Conservation (phyloP, 2,329 filamentous ascomycete species). For the Aspergillus ochraceoroseus region DNA sequence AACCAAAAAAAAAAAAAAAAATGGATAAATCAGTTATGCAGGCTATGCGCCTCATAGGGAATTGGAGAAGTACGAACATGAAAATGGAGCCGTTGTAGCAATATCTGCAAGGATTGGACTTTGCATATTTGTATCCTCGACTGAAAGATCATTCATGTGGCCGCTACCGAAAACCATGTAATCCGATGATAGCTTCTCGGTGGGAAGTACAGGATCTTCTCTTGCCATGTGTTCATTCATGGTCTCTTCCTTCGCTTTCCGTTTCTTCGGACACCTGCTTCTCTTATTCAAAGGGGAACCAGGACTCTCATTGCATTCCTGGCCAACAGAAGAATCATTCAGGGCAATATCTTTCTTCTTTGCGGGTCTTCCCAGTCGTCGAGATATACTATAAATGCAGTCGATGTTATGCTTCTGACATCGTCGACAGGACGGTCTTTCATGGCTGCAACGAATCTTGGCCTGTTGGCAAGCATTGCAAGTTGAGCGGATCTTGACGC, state of each 20-base stretch:
- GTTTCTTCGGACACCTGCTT: constrained; percentile 13
- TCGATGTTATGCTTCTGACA: constrained; percentile 35
- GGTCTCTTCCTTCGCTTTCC: constrained; percentile 12
- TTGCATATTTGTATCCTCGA: constrained; percentile 12
- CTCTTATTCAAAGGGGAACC: constrained; percentile 10
- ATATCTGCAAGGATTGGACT: constrained; percentile 14
- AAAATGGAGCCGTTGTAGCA: constrained; percentile 9
- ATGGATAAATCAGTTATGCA: not conserved
- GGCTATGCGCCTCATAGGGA: not conserved
- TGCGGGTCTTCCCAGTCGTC: constrained; percentile 33
- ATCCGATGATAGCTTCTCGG: constrained; percentile 7
- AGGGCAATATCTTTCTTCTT: constrained; percentile 26
- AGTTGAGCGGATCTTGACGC: constrained; percentile 36
- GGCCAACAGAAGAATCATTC: not conserved
- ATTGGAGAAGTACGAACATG: constrained; percentile 10
- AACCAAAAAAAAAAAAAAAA: no score
- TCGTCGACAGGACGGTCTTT: constrained; percentile 33
- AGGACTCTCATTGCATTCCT: not conserved
- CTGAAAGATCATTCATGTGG: constrained; percentile 10
- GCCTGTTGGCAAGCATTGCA: constrained; percentile 40
- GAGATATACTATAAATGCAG: constrained; percentile 37
- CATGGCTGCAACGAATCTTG: constrained; percentile 38
- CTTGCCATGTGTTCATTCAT: not conserved
- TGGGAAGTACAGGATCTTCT: not conserved
- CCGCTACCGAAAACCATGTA: constrained; percentile 5